Evolutionary conservation across 805 yeast species (phyloP).

Genomic region (Kuraishia ogatae): DNA sequence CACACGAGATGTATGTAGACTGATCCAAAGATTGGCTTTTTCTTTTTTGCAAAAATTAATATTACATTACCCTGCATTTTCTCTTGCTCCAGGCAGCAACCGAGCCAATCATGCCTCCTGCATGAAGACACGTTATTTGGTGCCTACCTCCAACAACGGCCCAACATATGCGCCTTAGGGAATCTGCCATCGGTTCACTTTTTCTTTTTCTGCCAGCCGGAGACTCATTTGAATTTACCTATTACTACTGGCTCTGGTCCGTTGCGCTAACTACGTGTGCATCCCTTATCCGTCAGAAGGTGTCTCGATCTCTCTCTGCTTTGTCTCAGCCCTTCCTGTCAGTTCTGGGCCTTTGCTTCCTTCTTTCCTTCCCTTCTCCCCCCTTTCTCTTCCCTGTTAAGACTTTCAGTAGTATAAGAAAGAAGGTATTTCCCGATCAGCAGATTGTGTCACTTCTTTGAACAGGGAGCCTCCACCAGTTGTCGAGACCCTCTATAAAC

Average conservation of each 20-base stretch:
- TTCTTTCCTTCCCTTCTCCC: background rate
- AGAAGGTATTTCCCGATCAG: background rate
- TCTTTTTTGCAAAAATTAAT: too few relatives aligned
- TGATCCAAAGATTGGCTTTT: too few relatives aligned
- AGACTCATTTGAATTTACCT: background rate
- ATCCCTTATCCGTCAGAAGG: background rate
- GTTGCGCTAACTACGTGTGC: background rate
- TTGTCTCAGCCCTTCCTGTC: background rate
- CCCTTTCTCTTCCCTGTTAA: background rate
- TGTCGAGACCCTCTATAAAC: background rate
- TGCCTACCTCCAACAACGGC: background rate
- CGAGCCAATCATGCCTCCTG: background rate
- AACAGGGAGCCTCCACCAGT: background rate
- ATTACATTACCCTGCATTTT: background rate
- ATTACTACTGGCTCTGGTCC: background rate
- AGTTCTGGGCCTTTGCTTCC: background rate
- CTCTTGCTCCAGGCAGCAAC: background rate
- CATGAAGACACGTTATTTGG: background rate
- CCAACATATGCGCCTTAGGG: background rate
- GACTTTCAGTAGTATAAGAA: too few relatives aligned
- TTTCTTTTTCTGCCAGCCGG: background rate
- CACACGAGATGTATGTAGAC: background rate
- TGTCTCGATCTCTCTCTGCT: background rate
- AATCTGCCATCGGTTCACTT: background rate
- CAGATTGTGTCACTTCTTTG: background rate